A percentile compares a stretch with the other conserved stretches of the same genome.
Evolutionary conservation across 2,329 filamentous ascomycete species (phyloP).

Genomic region (Alternaria dauci): DNA sequence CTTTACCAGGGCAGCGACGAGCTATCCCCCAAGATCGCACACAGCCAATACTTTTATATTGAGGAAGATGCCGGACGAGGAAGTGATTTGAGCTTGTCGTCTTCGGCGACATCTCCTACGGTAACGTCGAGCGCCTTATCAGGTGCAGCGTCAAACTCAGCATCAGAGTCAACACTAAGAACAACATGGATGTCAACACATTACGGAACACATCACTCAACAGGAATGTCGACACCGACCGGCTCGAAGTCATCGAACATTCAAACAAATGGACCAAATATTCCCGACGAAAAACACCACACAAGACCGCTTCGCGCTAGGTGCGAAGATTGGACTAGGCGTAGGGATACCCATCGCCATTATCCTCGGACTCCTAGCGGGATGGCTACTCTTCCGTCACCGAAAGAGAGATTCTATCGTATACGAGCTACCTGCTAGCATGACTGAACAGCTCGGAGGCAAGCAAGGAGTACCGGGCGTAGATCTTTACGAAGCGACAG

Average conservation of each 20-base stretch:
- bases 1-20: conserved; percentile 13
- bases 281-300: neutral
- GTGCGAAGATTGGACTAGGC: neutral
- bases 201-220: neutral
- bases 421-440: neutral
- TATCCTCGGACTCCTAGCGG: neutral
- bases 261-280: neutral
- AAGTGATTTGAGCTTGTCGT: neutral
- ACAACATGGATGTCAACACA: neutral
- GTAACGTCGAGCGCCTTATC: neutral
- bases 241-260: neutral
- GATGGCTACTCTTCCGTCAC: conserved; percentile 4
- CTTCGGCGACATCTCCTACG: neutral
- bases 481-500: neutral
- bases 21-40: neutral
- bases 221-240: neutral
- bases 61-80: neutral
- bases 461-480: neutral
- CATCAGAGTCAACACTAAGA: neutral
- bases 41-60: conserved; percentile 15
- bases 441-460: neutral
- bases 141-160: neutral
- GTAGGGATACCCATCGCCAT: neutral
- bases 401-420: neutral
- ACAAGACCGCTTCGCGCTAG: neutral